Percentiles rank a stretch among this genome's conserved stretches.
phyloP scores from a whole-genome alignment of 768 basidiomycete species.

The Rhizopogon vinicolor region DNA sequence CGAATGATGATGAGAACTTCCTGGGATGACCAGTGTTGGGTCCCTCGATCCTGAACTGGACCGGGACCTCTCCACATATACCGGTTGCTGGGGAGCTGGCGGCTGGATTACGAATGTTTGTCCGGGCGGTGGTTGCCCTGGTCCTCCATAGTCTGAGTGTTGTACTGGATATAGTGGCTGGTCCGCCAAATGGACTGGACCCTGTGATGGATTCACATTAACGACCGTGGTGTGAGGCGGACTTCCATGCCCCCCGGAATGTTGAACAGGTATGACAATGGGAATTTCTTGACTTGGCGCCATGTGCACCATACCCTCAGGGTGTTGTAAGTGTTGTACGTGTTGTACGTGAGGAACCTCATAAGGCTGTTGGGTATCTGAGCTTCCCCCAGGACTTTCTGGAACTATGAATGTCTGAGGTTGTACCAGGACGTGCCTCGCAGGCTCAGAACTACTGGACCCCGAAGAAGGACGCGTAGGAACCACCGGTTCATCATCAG shows the following conservation, averaged over 20 bases:
- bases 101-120: conserved; percentile 13
- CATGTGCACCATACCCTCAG: neutral
- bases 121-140: neutral
- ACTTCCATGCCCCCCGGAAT: conserved; percentile 1
- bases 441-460: neutral
- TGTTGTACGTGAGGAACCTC: neutral
- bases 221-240: conserved; percentile 11
- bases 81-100: neutral
- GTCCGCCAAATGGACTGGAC: neutral
- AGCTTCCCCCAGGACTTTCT: neutral
- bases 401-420: neutral
- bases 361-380: neutral
- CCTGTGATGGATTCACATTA: neutral
- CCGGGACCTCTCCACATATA: neutral
- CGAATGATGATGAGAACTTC: conserved; percentile 14
- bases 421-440: conserved; percentile 6
- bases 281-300: neutral
- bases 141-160: neutral
- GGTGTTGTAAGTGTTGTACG: neutral
- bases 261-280: conserved; percentile 10
- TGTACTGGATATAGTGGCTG: neutral
- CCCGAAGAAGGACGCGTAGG: conserved; percentile 5
- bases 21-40: conserved; percentile 12
- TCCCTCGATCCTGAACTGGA: neutral
- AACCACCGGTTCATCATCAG: conserved; percentile 16